Evolutionary conservation across 805 yeast genomes (phyloP), one percentile per base, ranked within the genome.

Genomic region (Zygoascus ofunaensis): DNA sequence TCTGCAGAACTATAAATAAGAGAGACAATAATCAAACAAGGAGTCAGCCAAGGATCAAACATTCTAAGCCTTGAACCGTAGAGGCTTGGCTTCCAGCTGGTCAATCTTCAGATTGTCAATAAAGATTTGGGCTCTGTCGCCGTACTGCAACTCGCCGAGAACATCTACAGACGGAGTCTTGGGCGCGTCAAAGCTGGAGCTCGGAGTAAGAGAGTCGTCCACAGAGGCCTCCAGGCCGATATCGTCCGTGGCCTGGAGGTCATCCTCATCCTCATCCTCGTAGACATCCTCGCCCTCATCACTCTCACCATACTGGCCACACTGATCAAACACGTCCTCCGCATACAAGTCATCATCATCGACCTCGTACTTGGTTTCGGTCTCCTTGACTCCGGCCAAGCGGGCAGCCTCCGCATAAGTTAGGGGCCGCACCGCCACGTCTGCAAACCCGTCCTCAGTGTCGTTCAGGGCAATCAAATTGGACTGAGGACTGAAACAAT

Each of bases 361-460:
- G 37, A 45, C 41, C 36, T 37, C 36, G 23, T 44, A 23, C 18
- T 24, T 18, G 15, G 43, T 38, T 2, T 34, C 35, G 34, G 44
- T 34, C 8, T 37, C 47, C 20, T 42, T 42, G 26, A 49, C 48
- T 22, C 47, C 48, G 21, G 49, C 32, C 48, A 52, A 44, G 1
- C 69, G 58, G 10, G 76, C 76, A 20, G 69, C 77, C 59, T 75
- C 80, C 10, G 77, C 77, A 54, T 74, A 74, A 5, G 78, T 71
- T 53, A 73, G 57, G 44, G 69, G 65, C 43, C 76, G 69, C 35
- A 72, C 56, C 39, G 67, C 66, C 43, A 75, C 69, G 42, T 65
- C 68, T 20, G 74, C 65, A 51, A 70, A 74, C 42, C 68, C 77
- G 14, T 59, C 64, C 42, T 62, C 69, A 8, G 58, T 64, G 24